Evolutionary conservation across 352 stramenopile genomes (phyloP).

Genomic region (Phytophthora niederhauseri): DNA sequence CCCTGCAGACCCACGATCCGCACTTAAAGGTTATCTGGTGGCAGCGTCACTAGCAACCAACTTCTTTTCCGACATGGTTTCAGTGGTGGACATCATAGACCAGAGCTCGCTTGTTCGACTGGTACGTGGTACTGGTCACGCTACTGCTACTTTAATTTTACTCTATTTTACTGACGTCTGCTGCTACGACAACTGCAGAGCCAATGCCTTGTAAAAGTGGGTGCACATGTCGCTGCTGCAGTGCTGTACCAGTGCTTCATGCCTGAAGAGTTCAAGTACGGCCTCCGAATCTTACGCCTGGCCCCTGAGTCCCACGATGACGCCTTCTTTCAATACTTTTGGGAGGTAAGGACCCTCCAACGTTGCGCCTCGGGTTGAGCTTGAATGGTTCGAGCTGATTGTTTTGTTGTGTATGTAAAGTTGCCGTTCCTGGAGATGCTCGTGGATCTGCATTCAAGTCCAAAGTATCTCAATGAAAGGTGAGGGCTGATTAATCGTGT

Average conservation of each 20-base stretch:
- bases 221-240: conserved; percentile 79
- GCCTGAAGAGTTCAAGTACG: conserved; percentile 81
- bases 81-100: conserved; percentile 82
- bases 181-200: conserved; percentile 40
- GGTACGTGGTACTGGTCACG: conserved; percentile 38
- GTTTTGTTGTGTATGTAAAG: conserved; percentile 26
- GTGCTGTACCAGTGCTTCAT: conserved; percentile 88
- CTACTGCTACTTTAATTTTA: not conserved
- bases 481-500: conserved; percentile 22
- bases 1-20: conserved; percentile 63
- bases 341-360: conserved; percentile 51
- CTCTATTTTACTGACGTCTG: not conserved
- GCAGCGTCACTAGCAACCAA: conserved; percentile 83
- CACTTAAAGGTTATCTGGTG: conserved; percentile 75
- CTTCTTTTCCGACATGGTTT: conserved; percentile 76
- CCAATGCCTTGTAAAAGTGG: conserved; percentile 84
- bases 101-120: conserved; percentile 84
- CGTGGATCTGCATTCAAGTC: conserved; percentile 75
- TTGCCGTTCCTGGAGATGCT: conserved; percentile 83
- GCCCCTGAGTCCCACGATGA: conserved; percentile 75
- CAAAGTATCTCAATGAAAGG: conserved; percentile 76
- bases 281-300: conserved; percentile 76
- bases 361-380: not conserved
- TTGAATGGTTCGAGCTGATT: conserved; percentile 8
- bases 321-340: conserved; percentile 89